These are phyloP conservation scores for Erysimum pusillum DNA, from an alignment of 441 rosid species.

Conservation along the genomic window DNA sequence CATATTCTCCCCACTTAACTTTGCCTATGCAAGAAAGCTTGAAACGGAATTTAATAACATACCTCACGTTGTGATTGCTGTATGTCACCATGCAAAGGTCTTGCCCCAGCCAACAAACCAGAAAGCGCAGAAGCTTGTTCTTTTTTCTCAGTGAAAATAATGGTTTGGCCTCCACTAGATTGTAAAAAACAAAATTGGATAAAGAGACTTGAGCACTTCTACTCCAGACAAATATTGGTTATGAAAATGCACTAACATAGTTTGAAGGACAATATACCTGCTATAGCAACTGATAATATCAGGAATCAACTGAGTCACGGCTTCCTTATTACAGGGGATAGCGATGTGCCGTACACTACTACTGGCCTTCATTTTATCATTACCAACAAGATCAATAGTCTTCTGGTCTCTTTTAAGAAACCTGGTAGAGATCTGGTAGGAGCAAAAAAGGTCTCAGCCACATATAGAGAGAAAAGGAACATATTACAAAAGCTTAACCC, in stretches of 20 bases:
- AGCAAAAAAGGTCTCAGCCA: constrained; percentile 38
- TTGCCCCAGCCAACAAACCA: constrained; percentile 81
- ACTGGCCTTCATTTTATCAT: constrained; percentile 97
- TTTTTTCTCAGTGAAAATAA: constrained; percentile 89
- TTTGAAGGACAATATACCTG: constrained; percentile 57
- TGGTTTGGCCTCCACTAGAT: constrained; percentile 90
- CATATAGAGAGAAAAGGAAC: constrained; percentile 15
- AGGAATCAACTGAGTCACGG: constrained; percentile 82
- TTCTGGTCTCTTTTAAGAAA: constrained; percentile 79
- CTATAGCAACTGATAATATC: constrained; percentile 90
- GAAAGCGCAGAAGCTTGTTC: constrained; percentile 90
- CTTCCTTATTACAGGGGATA: constrained; percentile 78
- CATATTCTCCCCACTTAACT: not conserved
- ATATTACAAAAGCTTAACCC: not conserved
- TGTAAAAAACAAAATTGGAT: constrained; percentile 25
- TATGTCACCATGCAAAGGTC: constrained; percentile 92
- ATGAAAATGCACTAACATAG: not conserved
- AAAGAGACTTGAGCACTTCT: constrained; percentile 6
- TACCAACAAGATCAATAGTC: constrained; percentile 97
- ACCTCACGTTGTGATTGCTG: constrained; percentile 97
- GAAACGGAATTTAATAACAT: not conserved
- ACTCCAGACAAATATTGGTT: not conserved
- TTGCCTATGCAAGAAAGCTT: not conserved
- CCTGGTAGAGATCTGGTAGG: constrained; percentile 68
- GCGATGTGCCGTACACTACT: constrained; percentile 86